phyloP scores from a whole-genome alignment of 176 grass and related monocot species.

The Bolboschoenus planiculmis region DNA sequence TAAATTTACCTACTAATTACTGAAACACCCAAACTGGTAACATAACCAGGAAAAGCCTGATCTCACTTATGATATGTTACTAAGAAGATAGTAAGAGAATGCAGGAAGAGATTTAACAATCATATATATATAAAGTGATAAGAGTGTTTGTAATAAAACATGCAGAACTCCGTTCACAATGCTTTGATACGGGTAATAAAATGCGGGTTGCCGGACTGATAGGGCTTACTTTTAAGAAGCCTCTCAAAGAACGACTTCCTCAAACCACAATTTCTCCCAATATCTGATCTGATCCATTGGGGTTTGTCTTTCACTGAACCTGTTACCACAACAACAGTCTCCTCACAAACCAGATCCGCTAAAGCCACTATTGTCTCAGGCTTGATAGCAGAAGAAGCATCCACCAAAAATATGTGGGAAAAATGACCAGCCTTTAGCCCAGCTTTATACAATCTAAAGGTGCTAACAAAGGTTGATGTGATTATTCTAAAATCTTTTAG shows the following conservation, averaged over 20 bases:
- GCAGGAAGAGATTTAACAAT: neutral
- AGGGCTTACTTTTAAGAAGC: slow-evolving; percentile 22
- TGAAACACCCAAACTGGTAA: neutral
- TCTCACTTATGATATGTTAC: neutral
- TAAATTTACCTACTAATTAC: neutral
- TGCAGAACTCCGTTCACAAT: neutral
- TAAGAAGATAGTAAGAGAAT: neutral
- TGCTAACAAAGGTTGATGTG: slow-evolving; percentile 24
- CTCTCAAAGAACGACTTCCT: slow-evolving; percentile 22
- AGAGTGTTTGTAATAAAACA: neutral
- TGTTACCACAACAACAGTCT: slow-evolving; percentile 18
- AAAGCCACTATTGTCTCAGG: slow-evolving; percentile 26
- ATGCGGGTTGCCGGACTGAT: neutral
- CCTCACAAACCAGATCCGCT: slow-evolving; percentile 18
- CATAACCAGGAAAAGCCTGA: neutral
- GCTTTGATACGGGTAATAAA: slow-evolving; percentile 9
- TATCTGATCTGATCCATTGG: neutral
- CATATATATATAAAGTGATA: neutral
- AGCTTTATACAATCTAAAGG: slow-evolving; percentile 21
- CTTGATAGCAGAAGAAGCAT: slow-evolving; percentile 24
- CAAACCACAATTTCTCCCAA: slow-evolving; percentile 23
- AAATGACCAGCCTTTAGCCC: slow-evolving; percentile 29
- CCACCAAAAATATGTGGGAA: slow-evolving; percentile 32
- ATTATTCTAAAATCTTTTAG: slow-evolving; percentile 21
- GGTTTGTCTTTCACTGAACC: slow-evolving; percentile 1